Conservation (phyloP, 202 grass and related monocot genomes). For the Tripidium arundinaceum region DNA sequence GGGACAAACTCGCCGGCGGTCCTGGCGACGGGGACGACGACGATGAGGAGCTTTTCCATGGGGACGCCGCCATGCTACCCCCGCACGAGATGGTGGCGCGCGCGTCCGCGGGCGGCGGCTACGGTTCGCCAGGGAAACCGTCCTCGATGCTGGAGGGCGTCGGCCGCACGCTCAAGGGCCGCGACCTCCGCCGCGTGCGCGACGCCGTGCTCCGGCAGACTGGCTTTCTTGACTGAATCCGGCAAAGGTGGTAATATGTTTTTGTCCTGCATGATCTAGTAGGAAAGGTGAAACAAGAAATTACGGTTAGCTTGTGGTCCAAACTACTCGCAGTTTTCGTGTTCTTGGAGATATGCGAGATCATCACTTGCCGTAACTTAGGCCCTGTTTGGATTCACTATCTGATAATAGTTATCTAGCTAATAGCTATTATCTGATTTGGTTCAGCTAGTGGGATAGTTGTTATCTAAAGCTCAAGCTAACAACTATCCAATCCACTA, state of each 20-base stretch:
- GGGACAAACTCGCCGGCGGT: constrained; percentile 9
- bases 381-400: too few species aligned
- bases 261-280: neutral
- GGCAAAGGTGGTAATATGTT: neutral
- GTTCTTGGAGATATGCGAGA: too few species aligned
- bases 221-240: constrained; percentile 42
- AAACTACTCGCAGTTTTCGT: neutral
- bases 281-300: constrained; percentile 2
- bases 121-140: too few species aligned
- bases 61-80: constrained; percentile 53
- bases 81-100: constrained; percentile 75
- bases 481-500: too few species aligned
- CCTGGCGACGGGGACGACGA: neutral
- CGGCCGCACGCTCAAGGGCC: constrained; percentile 71
- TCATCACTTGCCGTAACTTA: too few species aligned
- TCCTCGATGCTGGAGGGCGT: constrained; percentile 75
- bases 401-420: too few species aligned
- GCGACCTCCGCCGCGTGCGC: constrained; percentile 77
- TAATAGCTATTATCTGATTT: too few species aligned
- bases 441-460: too few species aligned
- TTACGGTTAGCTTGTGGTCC: neutral
- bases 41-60: constrained; percentile 24
- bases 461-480: too few species aligned
- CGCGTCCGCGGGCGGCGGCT: constrained; percentile 38
- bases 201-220: constrained; percentile 57